Base-by-base conservation (phyloP, 73 alveolate species). In the Paramecium octaurelia region DNA sequence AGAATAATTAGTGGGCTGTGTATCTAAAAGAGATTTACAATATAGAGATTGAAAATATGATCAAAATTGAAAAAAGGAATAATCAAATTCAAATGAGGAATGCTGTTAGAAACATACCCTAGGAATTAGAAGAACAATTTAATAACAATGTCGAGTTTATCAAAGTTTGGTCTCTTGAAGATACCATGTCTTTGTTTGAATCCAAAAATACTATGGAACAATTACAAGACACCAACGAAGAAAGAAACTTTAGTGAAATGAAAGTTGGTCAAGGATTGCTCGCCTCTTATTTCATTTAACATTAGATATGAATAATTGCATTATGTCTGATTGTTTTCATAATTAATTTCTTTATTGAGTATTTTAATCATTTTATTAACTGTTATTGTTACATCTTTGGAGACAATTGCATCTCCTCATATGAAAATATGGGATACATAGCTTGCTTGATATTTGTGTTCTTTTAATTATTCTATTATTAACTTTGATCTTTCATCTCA, bases 161-260 rank as follows among this genome's bases (percentile, higher is more conserved):
- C 4, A 73, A 73, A 36, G 87, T 73, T 36, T 73, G 57, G 87
- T 29, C 57, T 73, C 34, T 73, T 34, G 57, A 73, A 38, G 87
- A 36, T 36, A 40, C 87, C 8, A 64, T 64, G 48, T 27, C 46
- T 10, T 64, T 64, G n/a, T 64, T 10, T 27, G 48, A 23, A 3
- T 18, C 69, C 7, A 54, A 54, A 54, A 54, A 54, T 54, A 54
- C 34, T 4, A 54, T 54, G 6, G 69, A 54, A 7, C 21, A 54
- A 54, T 18, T 54, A 54, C 14, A 54, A 54, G 27, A 12, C 5
- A 18, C 2, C 20, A 54, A 54, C 9, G 8, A 1, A 54, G 69
- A 54, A 54, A 14, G 46, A 12, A 64, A 24, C 9, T 64, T 64
- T 5, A 64, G 54, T 64, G 84, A 64, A 64, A 64, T 64, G 42